phyloP scores from a whole-genome alignment of 768 basidiomycete species.

The Sarcomyxa edulis region DNA sequence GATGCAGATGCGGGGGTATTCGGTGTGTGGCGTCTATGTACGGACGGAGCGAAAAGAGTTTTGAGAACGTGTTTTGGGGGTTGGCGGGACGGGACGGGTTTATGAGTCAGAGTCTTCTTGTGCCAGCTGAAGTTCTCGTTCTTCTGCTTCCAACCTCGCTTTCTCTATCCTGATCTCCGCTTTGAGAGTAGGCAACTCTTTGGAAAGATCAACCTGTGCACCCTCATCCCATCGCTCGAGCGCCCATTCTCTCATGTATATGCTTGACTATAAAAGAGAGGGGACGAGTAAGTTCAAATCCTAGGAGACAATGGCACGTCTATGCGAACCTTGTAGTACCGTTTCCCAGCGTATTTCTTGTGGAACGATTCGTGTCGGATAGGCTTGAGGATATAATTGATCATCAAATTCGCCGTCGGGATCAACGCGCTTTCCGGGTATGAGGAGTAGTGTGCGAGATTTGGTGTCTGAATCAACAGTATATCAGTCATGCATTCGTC shows the following conservation, averaged over 20 bases:
- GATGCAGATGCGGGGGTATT: not conserved
- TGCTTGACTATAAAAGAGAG: constrained; percentile 53
- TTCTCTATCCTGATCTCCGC: constrained; percentile 41
- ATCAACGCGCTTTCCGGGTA: constrained; percentile 82
- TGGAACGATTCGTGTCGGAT: constrained; percentile 79
- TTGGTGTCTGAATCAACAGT: constrained; percentile 51
- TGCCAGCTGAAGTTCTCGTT: constrained; percentile 6
- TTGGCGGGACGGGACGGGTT: not conserved
- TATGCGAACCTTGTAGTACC: constrained; percentile 86
- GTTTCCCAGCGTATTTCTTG: constrained; percentile 92
- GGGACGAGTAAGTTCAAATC: not conserved
- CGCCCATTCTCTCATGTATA: constrained; percentile 85
- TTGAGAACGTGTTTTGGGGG: not conserved
- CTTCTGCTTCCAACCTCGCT: constrained; percentile 14
- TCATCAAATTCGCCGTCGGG: constrained; percentile 88
- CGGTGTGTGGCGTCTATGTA: not conserved
- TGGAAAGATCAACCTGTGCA: constrained; percentile 48
- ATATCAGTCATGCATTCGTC: constrained; percentile 4
- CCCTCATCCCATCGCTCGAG: constrained; percentile 67
- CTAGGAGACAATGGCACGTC: constrained; percentile 4
- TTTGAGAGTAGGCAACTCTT: constrained; percentile 58
- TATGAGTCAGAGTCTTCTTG: not conserved
- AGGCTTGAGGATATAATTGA: constrained; percentile 85
- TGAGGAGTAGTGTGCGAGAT: constrained; percentile 90
- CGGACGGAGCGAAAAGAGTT: not conserved